These are phyloP conservation scores for Meyerozyma guilliermondii DNA, from an alignment of 1,139 yeast genomes.

Conservation along the genomic window DNA sequence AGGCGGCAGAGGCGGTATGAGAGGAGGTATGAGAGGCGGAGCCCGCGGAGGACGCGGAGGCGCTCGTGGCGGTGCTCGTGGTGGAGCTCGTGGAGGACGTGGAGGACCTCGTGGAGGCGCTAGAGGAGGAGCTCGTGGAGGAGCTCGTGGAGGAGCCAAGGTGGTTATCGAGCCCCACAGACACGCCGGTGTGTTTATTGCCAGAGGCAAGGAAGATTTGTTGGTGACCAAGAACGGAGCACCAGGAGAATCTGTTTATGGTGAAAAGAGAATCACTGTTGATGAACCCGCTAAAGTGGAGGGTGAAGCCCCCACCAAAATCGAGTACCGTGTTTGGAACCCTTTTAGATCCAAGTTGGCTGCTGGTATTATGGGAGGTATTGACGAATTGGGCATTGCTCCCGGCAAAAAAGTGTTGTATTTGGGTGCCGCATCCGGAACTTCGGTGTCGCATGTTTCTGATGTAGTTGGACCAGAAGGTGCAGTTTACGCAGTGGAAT, in stretches of 20 bases:
- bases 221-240: constrained; percentile 94
- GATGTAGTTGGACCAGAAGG: constrained; percentile 99
- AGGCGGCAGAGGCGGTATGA: constrained; percentile 25
- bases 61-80: constrained; percentile 42
- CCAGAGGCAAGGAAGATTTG: constrained; percentile 99
- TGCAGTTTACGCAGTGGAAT: constrained; percentile 96
- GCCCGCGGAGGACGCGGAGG: constrained; percentile 32
- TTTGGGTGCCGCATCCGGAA: constrained; percentile 99
- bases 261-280: constrained; percentile 91
- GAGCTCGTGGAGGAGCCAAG: constrained; percentile 83
- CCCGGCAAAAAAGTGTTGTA: constrained; percentile 98
- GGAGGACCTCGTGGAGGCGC: constrained; percentile 60
- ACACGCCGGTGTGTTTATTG: constrained; percentile 97
- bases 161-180: constrained; percentile 98
- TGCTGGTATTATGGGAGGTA: constrained; percentile 99
- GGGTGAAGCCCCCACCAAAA: constrained; percentile 86
- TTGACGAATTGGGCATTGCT: constrained; percentile 93
- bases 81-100: constrained; percentile 42
- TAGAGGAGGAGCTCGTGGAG: constrained; percentile 74
- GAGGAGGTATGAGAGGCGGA: constrained; percentile 19
- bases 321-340: constrained; percentile 99
- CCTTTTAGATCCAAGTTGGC: constrained; percentile 99
- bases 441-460: constrained; percentile 96
- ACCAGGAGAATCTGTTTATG: constrained; percentile 97
- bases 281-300: constrained; percentile 90